Conservation (phyloP, 176 grass and related monocot genomes). For the Musa troglodytarum region DNA sequence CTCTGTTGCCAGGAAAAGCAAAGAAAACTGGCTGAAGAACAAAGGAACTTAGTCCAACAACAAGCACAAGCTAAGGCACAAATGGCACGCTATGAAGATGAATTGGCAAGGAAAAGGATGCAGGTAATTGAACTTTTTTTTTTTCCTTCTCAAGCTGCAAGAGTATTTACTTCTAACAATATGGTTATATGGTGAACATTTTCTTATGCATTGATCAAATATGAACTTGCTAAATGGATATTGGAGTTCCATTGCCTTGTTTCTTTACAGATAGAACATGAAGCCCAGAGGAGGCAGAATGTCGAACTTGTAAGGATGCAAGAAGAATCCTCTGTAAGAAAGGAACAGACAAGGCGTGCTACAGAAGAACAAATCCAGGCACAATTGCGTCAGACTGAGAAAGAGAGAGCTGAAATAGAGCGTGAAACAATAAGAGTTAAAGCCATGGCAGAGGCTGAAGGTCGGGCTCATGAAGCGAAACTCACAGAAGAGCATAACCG, state of each 20-base stretch:
- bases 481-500: constrained; percentile 46
- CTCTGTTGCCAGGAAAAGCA: constrained; percentile 45
- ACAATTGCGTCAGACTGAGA: constrained; percentile 37
- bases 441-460: constrained; percentile 47
- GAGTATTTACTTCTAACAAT: background rate
- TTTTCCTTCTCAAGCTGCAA: background rate
- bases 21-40: constrained; percentile 58
- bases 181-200: background rate
- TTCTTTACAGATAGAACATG: constrained; percentile 55
- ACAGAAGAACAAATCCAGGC: constrained; percentile 64
- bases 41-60: constrained; percentile 50
- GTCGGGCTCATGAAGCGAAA: constrained; percentile 27
- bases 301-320: constrained; percentile 91
- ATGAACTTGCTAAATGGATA: constrained; percentile 6
- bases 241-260: background rate
- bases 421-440: constrained; percentile 31
- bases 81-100: constrained; percentile 68
- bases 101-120: constrained; percentile 81
- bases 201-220: constrained; percentile 1
- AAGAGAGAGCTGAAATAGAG: constrained; percentile 44
- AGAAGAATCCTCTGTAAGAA: constrained; percentile 51
- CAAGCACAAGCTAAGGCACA: constrained; percentile 63
- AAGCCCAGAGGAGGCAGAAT: constrained; percentile 52
- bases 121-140: constrained; percentile 22
- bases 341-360: constrained; percentile 56